Evolutionary conservation across 2,329 filamentous ascomycete species (phyloP).

Genomic region (Pezicula radicicola): DNA sequence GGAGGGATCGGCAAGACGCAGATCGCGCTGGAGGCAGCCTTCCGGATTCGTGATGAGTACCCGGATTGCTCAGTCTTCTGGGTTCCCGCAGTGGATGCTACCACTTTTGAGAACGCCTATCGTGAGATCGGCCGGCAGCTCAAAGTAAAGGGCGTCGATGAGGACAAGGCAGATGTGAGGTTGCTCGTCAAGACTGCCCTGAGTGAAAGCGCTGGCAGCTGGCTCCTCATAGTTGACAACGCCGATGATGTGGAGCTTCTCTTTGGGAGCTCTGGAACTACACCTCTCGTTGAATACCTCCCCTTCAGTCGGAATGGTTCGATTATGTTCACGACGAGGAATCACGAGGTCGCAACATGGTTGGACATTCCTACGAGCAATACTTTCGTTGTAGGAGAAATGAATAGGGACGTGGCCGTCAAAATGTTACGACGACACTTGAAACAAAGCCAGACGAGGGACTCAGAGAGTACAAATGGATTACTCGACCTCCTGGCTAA

Average conservation of each 20-base stretch:
- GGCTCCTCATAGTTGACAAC: constrained; percentile 42
- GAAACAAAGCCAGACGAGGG: neutral
- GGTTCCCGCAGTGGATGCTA: constrained; percentile 31
- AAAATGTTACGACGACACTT: neutral
- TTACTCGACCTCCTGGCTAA: neutral
- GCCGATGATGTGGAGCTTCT: constrained; percentile 35
- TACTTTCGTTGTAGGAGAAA: neutral
- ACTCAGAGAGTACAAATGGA: neutral
- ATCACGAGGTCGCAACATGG: constrained; percentile 1
- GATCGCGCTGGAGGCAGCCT: constrained; percentile 35
- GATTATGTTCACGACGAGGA: constrained; percentile 29
- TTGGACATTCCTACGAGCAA: neutral
- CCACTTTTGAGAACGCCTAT: constrained; percentile 33
- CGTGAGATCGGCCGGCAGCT: constrained; percentile 28
- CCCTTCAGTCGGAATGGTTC: constrained; percentile 27
- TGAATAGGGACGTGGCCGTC: neutral
- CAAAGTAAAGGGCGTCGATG: constrained; percentile 24
- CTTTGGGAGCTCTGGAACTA: constrained; percentile 11
- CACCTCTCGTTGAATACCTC: constrained; percentile 26
- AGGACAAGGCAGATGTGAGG: constrained; percentile 33
- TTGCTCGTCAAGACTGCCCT: constrained; percentile 32
- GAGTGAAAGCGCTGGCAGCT: constrained; percentile 23
- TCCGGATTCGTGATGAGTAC: constrained; percentile 30
- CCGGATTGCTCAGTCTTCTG: constrained; percentile 39
- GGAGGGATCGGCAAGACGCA: constrained; percentile 39